phyloP scores from a whole-genome alignment of 352 stramenopile genomes.

The Phytophthora constricta region DNA sequence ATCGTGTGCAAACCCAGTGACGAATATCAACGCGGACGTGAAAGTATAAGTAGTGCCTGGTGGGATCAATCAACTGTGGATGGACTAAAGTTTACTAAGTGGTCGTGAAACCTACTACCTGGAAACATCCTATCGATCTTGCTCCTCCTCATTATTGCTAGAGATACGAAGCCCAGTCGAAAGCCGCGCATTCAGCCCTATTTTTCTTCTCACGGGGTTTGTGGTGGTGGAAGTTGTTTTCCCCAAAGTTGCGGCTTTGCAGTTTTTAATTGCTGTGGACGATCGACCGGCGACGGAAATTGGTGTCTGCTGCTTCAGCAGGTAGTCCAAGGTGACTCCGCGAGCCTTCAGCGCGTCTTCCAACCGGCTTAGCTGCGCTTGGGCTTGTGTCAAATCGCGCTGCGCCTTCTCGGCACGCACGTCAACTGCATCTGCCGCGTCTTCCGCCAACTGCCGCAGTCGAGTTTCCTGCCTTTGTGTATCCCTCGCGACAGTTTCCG shows the following conservation, averaged over 20 bases:
- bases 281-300: slow-evolving; percentile 10
- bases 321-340: slow-evolving; percentile 70
- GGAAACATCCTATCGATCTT: slow-evolving; percentile 23
- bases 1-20: too few relatives aligned
- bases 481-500: slow-evolving; percentile 38
- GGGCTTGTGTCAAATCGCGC: slow-evolving; percentile 34
- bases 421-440: slow-evolving; percentile 56
- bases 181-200: neutral
- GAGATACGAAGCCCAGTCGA: slow-evolving; percentile 2
- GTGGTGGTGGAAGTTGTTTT: neutral
- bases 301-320: slow-evolving; percentile 48
- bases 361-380: slow-evolving; percentile 41
- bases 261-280: too few relatives aligned
- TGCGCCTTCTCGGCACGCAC: slow-evolving; percentile 44
- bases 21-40: too few relatives aligned
- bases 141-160: slow-evolving; percentile 38
- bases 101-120: too few relatives aligned
- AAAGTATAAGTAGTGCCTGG: too few relatives aligned
- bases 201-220: slow-evolving; percentile 1
- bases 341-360: slow-evolving; percentile 63
- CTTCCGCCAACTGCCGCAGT: slow-evolving; percentile 51
- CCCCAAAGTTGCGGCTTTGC: neutral
- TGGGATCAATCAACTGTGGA: neutral
- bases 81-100: too few relatives aligned
- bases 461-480: slow-evolving; percentile 47